These are phyloP conservation scores for Arthroderma sp. DNA, from an alignment of 2,329 filamentous ascomycete species.

Conservation along the genomic window DNA sequence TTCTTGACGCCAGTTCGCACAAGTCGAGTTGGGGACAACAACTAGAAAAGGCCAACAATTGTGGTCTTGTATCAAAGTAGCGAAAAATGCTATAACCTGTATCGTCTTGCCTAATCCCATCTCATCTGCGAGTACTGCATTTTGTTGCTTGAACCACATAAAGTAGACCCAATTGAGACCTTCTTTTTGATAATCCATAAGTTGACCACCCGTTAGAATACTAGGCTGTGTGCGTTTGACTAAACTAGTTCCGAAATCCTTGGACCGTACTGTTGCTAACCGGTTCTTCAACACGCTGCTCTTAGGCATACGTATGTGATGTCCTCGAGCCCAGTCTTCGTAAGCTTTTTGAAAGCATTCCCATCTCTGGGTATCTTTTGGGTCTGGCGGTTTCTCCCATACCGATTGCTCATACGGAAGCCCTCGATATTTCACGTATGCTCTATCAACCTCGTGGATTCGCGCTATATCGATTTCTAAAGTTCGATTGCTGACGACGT, in stretches of 20 bases:
- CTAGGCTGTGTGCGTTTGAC: slow-evolving; percentile 60
- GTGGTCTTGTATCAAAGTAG: slow-evolving; percentile 55
- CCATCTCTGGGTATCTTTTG: slow-evolving; percentile 53
- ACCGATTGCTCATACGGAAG: slow-evolving; percentile 81
- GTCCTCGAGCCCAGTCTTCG: slow-evolving; percentile 68
- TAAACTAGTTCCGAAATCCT: slow-evolving; percentile 52
- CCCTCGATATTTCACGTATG: slow-evolving; percentile 84
- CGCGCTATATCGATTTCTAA: slow-evolving; percentile 59
- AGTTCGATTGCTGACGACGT: slow-evolving; percentile 42
- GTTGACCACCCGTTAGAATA: slow-evolving; percentile 59
- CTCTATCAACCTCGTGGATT: slow-evolving; percentile 57
- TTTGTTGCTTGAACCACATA: slow-evolving; percentile 70
- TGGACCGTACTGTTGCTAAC: slow-evolving; percentile 51
- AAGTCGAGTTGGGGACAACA: slow-evolving; percentile 88
- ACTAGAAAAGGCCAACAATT: slow-evolving; percentile 84
- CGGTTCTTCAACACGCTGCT: slow-evolving; percentile 48
- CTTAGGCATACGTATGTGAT: slow-evolving; percentile 53
- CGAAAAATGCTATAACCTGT: slow-evolving; percentile 73
- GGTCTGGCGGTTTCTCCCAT: slow-evolving; percentile 68
- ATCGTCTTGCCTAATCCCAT: slow-evolving; percentile 98
- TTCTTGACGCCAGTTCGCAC: slow-evolving; percentile 93
- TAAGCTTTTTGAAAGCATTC: slow-evolving; percentile 71
- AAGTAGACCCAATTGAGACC: slow-evolving; percentile 92
- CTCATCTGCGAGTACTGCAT: slow-evolving; percentile 86
- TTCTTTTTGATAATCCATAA: slow-evolving; percentile 90